A percentile compares a stretch with the other conserved stretches of the same genome.
Evolutionary conservation across 371 early-diverging fungal genomes (phyloP).

Genomic region (Catenaria anguillulae): DNA sequence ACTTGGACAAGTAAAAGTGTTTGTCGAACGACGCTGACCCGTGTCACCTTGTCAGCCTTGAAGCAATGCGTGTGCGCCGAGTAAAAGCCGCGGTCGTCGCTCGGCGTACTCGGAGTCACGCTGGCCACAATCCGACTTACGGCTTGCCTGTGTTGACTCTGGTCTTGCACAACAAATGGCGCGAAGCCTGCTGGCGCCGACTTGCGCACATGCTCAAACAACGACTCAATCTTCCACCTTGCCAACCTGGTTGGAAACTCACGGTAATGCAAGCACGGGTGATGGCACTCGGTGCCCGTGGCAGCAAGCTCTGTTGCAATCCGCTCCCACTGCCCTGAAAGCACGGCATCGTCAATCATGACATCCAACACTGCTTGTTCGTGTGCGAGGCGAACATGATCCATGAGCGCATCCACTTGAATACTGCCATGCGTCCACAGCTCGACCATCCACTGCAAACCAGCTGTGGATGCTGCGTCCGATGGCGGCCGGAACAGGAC

Average conservation of each 20-base stretch:
- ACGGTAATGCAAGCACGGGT: neutral
- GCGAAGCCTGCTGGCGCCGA: too few relatives aligned
- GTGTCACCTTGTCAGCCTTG: neutral
- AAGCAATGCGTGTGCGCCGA: neutral
- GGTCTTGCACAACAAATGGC: too few relatives aligned
- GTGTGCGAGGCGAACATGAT: conserved; percentile 21
- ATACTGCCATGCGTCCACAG: conserved; percentile 55
- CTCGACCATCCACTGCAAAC: conserved; percentile 35
- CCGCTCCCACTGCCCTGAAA: too few relatives aligned
- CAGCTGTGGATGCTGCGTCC: conserved; percentile 13
- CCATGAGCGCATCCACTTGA: conserved; percentile 31
- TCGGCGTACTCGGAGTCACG: neutral
- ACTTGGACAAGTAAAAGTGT: neutral
- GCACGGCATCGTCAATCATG: neutral
- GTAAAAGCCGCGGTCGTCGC: neutral
- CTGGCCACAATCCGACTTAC: too few relatives aligned
- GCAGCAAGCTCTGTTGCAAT: neutral
- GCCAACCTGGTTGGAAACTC: neutral
- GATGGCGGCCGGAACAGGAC: conserved; percentile 24
- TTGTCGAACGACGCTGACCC: neutral
- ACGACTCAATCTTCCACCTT: neutral
- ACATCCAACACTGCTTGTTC: neutral
- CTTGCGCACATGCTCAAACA: neutral
- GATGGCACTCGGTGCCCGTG: neutral
- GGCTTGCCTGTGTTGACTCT: too few relatives aligned